Percentiles rank a stretch among this genome's conserved stretches.
Evolutionary conservation across 73 alveolate genomes (phyloP).

Genomic region (Paramecium pentaurelia): DNA sequence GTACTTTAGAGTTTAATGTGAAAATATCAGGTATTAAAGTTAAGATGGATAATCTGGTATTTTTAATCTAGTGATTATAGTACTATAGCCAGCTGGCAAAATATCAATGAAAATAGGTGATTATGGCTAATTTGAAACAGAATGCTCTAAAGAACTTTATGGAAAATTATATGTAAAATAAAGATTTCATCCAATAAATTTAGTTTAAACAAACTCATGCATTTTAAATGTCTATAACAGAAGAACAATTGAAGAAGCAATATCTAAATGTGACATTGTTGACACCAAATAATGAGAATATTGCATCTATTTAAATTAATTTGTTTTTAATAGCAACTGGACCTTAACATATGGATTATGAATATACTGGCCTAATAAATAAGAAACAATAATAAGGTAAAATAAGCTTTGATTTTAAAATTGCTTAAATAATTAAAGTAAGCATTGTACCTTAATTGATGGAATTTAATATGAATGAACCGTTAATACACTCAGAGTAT

Average conservation of each 20-base stretch:
- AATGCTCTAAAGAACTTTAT: slow-evolving; percentile 14
- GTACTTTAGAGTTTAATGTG: not conserved
- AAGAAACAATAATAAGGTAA: not conserved
- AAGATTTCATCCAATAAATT: not conserved
- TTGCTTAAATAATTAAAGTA: slow-evolving; percentile 8
- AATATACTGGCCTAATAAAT: not conserved
- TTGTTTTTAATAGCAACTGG: slow-evolving; percentile 8
- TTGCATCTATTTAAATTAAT: not conserved
- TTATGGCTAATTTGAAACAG: not conserved
- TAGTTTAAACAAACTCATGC: not conserved
- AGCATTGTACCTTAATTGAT: not conserved
- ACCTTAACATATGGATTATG: slow-evolving; percentile 24
- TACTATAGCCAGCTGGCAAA: slow-evolving; percentile 1
- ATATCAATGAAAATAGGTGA: not conserved
- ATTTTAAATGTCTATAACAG: not conserved
- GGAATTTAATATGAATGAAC: slow-evolving; percentile 8
- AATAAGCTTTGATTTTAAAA: slow-evolving; percentile 37
- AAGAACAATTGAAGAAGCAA: not conserved
- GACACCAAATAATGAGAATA: not conserved
- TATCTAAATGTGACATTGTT: not conserved
- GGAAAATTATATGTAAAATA: slow-evolving; percentile 25
- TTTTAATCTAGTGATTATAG: not conserved
- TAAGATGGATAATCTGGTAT: slow-evolving; percentile 19
- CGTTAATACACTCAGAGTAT: not conserved
- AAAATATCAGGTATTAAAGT: not conserved